Evolutionary conservation across 139 green algal genomes (phyloP).

Genomic region (Asterochloris erici): DNA sequence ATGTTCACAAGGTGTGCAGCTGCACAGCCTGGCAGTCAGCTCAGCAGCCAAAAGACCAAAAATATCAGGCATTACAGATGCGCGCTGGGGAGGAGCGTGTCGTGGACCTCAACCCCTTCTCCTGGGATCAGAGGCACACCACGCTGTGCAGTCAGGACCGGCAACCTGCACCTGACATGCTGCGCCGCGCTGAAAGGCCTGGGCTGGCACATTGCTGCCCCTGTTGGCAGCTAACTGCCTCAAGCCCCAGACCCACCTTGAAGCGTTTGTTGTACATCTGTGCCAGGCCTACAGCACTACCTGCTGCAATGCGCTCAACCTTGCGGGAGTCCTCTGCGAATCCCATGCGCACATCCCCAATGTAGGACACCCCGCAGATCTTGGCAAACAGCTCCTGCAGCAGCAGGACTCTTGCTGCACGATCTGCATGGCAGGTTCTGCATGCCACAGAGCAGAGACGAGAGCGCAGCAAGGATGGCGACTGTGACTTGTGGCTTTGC

Average conservation of each 20-base stretch:
- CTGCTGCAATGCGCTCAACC: slow-evolving; percentile 64
- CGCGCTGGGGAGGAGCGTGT: neutral
- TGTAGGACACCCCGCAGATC: slow-evolving; percentile 77
- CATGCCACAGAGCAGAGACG: no score
- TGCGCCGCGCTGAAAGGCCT: neutral
- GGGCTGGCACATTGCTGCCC: neutral
- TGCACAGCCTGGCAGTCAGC: no score
- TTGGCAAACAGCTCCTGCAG: slow-evolving; percentile 58
- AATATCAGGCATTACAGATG: no score
- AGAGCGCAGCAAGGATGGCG: no score
- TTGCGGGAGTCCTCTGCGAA: slow-evolving; percentile 83
- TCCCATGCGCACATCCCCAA: slow-evolving; percentile 78
- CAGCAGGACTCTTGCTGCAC: neutral
- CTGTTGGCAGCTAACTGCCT: neutral
- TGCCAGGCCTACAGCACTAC: slow-evolving; percentile 35
- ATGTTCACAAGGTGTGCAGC: neutral
- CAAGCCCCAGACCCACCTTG: slow-evolving; percentile 2
- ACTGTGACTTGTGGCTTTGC: no score
- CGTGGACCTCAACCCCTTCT: neutral
- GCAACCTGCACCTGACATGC: neutral
- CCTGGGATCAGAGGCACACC: neutral
- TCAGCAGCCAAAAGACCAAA: no score
- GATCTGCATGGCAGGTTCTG: no score
- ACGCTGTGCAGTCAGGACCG: neutral
- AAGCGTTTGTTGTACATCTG: slow-evolving; percentile 43